Evolutionary conservation across 805 yeast species (phyloP).

Genomic region (Candida verbasci): DNA sequence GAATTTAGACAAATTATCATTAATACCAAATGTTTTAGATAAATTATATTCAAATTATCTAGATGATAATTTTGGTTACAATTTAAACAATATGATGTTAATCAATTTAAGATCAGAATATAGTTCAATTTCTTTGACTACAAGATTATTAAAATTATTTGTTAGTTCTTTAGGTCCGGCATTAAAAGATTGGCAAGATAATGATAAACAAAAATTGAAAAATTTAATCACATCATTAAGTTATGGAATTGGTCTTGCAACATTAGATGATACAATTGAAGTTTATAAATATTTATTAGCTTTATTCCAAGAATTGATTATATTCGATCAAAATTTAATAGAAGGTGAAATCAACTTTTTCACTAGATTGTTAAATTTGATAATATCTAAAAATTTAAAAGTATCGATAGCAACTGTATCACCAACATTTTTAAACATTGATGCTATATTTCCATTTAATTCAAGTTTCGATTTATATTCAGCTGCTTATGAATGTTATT

Average conservation of each 20-base stretch:
- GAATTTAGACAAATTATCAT: conserved; percentile 42
- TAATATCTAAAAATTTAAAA: conserved; percentile 33
- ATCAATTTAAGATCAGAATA: conserved; percentile 33
- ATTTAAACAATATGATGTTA: conserved; percentile 28
- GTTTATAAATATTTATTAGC: conserved; percentile 21
- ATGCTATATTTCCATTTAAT: conserved; percentile 42
- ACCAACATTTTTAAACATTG: conserved; percentile 35
- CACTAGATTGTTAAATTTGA: conserved; percentile 19
- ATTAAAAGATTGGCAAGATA: conserved; percentile 18
- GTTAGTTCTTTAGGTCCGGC: conserved; percentile 38
- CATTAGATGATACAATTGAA: conserved; percentile 21
- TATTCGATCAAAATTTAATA: conserved; percentile 34
- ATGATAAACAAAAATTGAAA: conserved; percentile 18
- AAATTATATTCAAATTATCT: conserved; percentile 27
- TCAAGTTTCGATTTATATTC: conserved; percentile 36
- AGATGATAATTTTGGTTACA: conserved; percentile 33
- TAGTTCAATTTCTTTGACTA: conserved; percentile 19
- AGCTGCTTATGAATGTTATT: conserved; percentile 52
- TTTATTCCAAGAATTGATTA: conserved; percentile 33
- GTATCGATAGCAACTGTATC: conserved; percentile 28
- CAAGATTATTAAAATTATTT: conserved; percentile 24
- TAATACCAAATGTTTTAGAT: conserved; percentile 36
- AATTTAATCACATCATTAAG: conserved; percentile 25
- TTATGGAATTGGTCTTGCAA: conserved; percentile 27
- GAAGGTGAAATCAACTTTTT: conserved; percentile 29